Evolutionary conservation across 1,284 basidiomycete genomes (phyloP).

Genomic region (Ceratobasidium sp.): DNA sequence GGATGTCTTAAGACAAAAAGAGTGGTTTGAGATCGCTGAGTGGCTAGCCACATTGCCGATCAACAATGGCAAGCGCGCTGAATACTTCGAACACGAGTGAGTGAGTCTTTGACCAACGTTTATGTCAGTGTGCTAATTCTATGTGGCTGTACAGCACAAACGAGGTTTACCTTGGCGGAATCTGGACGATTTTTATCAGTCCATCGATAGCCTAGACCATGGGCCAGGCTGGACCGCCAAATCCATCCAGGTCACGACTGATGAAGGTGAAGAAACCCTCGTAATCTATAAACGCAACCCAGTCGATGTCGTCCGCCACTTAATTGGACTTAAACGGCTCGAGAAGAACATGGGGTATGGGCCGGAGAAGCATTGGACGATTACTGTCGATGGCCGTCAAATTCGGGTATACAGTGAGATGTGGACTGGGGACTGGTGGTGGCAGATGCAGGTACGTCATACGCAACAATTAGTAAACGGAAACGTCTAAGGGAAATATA

Average conservation of each 20-base stretch:
- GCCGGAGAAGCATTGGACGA: slow-evolving; percentile 11
- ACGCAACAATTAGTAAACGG: neutral
- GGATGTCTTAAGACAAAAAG: neutral
- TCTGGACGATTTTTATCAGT: slow-evolving; percentile 49
- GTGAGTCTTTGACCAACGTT: slow-evolving; percentile 15
- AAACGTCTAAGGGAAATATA: slow-evolving; percentile 16
- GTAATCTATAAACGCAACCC: slow-evolving; percentile 56
- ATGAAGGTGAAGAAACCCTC: slow-evolving; percentile 50
- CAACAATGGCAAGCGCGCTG: slow-evolving; percentile 22
- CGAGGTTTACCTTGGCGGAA: slow-evolving; percentile 49
- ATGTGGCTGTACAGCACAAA: neutral
- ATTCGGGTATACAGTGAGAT: slow-evolving; percentile 31
- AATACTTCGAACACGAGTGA: slow-evolving; percentile 35
- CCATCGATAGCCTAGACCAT: slow-evolving; percentile 51
- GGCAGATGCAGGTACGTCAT: slow-evolving; percentile 33
- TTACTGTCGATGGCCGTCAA: neutral
- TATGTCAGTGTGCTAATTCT: neutral
- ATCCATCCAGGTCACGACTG: slow-evolving; percentile 51
- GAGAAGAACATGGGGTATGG: slow-evolving; percentile 12
- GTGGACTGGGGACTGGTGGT: slow-evolving; percentile 46
- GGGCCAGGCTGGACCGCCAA: slow-evolving; percentile 52
- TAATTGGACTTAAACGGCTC: slow-evolving; percentile 38
- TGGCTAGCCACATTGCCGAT: slow-evolving; percentile 4
- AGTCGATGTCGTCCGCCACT: slow-evolving; percentile 56
- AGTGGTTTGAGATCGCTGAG: neutral